Percentiles rank a stretch among this genome's conserved stretches.
These are phyloP conservation scores for Pleurotus tuoliensis DNA, from an alignment of 768 basidiomycete genomes.

Conservation along the genomic window DNA sequence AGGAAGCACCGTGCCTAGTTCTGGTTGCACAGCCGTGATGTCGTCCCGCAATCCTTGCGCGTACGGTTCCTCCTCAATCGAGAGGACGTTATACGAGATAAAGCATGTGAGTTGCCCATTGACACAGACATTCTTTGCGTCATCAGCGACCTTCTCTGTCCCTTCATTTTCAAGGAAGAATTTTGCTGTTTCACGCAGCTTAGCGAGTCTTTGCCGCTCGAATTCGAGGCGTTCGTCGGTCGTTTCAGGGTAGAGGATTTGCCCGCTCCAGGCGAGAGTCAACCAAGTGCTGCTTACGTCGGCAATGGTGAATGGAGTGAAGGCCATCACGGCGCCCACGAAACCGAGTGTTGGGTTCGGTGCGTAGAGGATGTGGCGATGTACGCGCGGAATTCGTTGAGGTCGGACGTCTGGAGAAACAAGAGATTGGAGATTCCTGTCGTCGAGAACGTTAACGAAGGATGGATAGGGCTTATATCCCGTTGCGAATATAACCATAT, in stretches of 20 bases:
- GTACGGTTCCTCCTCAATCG: conserved; percentile 29
- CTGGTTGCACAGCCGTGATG: conserved; percentile 24
- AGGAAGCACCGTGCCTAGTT: conserved; percentile 25
- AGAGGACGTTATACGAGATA: conserved; percentile 33
- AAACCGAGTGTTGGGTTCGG: conserved; percentile 44
- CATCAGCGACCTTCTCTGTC: conserved; percentile 7
- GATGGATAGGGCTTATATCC: conserved; percentile 40
- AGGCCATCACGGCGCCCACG: conserved; percentile 36
- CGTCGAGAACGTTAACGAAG: conserved; percentile 34
- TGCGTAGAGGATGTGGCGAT: conserved; percentile 43
- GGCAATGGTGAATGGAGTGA: conserved; percentile 45
- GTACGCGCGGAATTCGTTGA: conserved; percentile 38
- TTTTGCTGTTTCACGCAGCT: conserved; percentile 11
- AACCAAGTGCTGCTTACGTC: conserved; percentile 51
- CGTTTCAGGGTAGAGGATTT: conserved; percentile 29
- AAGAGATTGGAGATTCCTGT: conserved; percentile 20
- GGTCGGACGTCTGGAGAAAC: conserved; percentile 24
- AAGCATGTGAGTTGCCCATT: conserved; percentile 25
- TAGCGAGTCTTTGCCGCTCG: conserved; percentile 30
- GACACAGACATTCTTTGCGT: conserved; percentile 17
- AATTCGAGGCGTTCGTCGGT: conserved; percentile 28
- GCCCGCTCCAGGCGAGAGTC: conserved; percentile 33
- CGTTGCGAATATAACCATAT: conserved; percentile 41
- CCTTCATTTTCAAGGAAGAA: conserved; percentile 1
- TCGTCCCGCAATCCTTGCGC: conserved; percentile 30